Conservation (phyloP, 805 yeast species). For the Myxozyma nipponensis region DNA sequence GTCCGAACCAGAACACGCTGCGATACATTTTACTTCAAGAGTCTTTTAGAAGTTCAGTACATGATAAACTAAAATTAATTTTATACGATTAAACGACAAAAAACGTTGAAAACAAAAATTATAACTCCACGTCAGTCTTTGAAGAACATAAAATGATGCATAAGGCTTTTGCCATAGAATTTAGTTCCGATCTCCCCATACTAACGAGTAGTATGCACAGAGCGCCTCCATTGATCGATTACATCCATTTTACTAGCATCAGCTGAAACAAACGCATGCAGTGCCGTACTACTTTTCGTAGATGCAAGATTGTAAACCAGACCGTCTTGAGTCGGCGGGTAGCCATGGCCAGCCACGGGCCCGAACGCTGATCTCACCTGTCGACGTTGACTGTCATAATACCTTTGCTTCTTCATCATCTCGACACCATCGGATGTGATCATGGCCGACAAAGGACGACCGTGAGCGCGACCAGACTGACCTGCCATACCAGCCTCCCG, state of each 20-base stretch:
- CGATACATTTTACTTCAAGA: no score
- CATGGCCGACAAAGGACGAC: conserved; percentile 2
- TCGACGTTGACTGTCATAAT: conserved; percentile 1
- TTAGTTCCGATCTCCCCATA: background rate
- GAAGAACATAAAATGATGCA: background rate
- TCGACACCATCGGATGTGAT: conserved; percentile 15
- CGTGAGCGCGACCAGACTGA: background rate
- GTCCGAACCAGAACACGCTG: no score
- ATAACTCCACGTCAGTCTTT: background rate
- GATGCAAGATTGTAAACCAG: background rate
- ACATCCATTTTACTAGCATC: conserved; percentile 10
- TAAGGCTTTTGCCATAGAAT: background rate
- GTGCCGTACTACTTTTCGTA: background rate
- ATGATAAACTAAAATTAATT: no score
- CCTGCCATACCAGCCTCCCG: conserved; percentile 4
- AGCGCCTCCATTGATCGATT: conserved; percentile 19
- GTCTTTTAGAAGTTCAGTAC: no score
- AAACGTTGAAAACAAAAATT: no score
- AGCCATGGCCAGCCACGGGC: background rate
- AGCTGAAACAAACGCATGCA: background rate
- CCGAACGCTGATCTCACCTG: conserved; percentile 3
- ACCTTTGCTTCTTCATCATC: conserved; percentile 3
- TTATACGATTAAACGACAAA: background rate
- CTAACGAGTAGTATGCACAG: no score
- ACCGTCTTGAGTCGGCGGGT: background rate